Evolutionary conservation across 768 basidiomycete genomes (phyloP).

Genomic region (Agaricus sinodeliciosus): DNA sequence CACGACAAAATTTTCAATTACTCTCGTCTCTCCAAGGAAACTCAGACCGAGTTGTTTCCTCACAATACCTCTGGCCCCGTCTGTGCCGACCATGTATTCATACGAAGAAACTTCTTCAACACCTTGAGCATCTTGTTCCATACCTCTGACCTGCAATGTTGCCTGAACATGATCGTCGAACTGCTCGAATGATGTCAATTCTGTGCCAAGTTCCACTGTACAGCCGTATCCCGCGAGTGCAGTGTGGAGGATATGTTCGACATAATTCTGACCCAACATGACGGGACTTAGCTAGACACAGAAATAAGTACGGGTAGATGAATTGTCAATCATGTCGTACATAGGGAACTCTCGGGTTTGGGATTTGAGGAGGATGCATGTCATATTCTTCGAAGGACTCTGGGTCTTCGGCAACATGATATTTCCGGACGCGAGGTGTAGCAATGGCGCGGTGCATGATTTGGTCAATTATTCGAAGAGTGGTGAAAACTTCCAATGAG

Average conservation of each 20-base stretch:
- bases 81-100: conserved; percentile 36
- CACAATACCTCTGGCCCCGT: conserved; percentile 37
- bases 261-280: conserved; percentile 27
- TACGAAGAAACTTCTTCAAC: conserved; percentile 22
- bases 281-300: conserved; percentile 23
- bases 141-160: conserved; percentile 22
- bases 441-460: conserved; percentile 24
- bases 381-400: conserved; percentile 21
- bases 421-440: conserved; percentile 21
- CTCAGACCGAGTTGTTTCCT: conserved; percentile 32
- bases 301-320: background rate
- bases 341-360: conserved; percentile 28
- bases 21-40: conserved; percentile 34
- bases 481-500: conserved; percentile 35
- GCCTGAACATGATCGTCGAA: conserved; percentile 27
- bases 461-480: conserved; percentile 31
- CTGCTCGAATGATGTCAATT: conserved; percentile 38
- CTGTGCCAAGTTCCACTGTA: conserved; percentile 36
- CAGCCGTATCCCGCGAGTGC: conserved; percentile 26
- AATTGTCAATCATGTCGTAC: conserved; percentile 16
- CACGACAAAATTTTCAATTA: conserved; percentile 27
- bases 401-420: conserved; percentile 26
- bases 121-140: conserved; percentile 14
- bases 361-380: conserved; percentile 22
- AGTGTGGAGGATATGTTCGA: conserved; percentile 32